Base-by-base conservation (phyloP, 345 rosid genomes). In the Raphanus raphanistrum region DNA sequence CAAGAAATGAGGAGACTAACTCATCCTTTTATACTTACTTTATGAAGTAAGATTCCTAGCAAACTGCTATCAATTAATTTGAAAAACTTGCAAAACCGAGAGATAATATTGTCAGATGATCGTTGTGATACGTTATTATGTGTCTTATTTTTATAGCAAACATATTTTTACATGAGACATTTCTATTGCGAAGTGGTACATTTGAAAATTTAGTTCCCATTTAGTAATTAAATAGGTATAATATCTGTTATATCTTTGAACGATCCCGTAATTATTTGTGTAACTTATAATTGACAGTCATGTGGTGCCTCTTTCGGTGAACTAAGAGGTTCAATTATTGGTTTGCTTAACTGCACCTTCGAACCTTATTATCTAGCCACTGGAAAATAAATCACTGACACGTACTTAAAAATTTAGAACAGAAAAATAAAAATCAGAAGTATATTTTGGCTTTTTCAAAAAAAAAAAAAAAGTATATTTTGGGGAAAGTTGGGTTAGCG, bases 271-370 rank as follows among this genome's bases (percentile, higher is more conserved):
- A 11, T 10, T 25, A 58, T 58, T 58, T 26, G 1, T 58, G 63
- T 59, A 59, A 27, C 16, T 5, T 59, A 27, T 15, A 35, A 38
- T 58, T 59, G 63, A 26, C 63, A 59, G 63, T 59, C 63, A 59
- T 12, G 33, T 27, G 33, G 7, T 59, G 11, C 15, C 61, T 59
- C n/a, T 59, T 59, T 11, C 63, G 57, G 38, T 7, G 54, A 33
- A 70, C 3, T 63, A 63, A 32, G 31, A 32, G 31, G 59, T 70
- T 41, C 60, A 31, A 64, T 64, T 38, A 77, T 38, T 63, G 71
- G 71, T 77, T 17, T 36, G 29, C 45, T 68, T 43, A 6, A 54
- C 32, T 69, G 3, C 8, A 33, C n/a, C 3, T 29, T 16, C 10
- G 31, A 54, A 69, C 31, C 45, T 29, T 35, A 10, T 6, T 17